A percentile compares a stretch with the other conserved stretches of the same genome.
Evolutionary conservation across 805 yeast genomes (phyloP).

Genomic region (Starmera amethionina): DNA sequence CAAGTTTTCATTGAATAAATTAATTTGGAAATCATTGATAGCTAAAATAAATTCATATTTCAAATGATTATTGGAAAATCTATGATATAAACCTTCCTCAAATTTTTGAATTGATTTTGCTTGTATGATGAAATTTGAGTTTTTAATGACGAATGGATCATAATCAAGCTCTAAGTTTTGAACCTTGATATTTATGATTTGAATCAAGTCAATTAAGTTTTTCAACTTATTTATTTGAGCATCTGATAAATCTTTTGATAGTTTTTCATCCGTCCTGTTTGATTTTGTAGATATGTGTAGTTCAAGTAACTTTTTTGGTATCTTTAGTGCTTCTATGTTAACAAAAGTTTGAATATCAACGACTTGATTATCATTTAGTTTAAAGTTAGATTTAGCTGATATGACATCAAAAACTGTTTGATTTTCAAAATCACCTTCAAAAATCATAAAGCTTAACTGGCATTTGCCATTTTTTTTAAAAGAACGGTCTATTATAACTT

Average conservation of each 20-base stretch:
- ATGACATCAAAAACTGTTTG: background rate
- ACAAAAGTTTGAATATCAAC: background rate
- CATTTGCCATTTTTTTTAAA: background rate
- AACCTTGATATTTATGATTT: background rate
- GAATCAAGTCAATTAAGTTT: background rate
- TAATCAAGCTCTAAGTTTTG: background rate
- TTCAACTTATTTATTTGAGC: background rate
- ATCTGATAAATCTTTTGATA: too few species aligned
- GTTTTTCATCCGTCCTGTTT: too few species aligned
- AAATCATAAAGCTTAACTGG: background rate
- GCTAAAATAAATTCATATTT: background rate
- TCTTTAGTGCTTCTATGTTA: background rate
- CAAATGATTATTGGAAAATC: background rate
- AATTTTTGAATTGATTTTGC: background rate
- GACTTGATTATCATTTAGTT: background rate
- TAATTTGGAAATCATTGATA: background rate
- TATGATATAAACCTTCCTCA: slow-evolving; percentile 1
- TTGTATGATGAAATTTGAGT: background rate
- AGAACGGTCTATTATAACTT: background rate
- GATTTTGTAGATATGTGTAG: too few species aligned
- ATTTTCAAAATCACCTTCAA: background rate
- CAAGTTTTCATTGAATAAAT: background rate
- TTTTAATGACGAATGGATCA: background rate
- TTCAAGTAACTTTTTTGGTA: background rate
- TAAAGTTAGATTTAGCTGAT: background rate